Evolutionary conservation across 1,139 yeast species (phyloP).

Genomic region (Zygosaccharomyces sapae): DNA sequence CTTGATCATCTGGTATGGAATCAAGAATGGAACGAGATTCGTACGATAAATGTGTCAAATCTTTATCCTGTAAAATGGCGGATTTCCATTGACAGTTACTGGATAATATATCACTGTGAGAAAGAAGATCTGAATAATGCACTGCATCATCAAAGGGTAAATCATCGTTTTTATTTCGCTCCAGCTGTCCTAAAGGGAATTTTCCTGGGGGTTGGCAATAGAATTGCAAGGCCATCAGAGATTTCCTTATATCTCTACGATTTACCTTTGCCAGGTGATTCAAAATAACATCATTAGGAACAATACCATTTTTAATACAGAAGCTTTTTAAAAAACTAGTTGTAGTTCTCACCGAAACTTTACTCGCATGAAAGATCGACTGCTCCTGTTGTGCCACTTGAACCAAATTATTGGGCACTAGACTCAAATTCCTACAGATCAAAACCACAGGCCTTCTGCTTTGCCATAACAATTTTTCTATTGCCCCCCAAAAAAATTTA

Average conservation of each 20-base stretch:
- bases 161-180: conserved; percentile 1
- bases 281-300: conserved; percentile 39
- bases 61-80: conserved; percentile 38
- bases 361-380: conserved; percentile 38
- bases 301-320: conserved; percentile 38
- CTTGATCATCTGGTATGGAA: conserved; percentile 32
- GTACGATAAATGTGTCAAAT: conserved; percentile 42
- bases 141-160: conserved; percentile 17
- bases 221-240: conserved; percentile 54
- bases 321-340: conserved; percentile 37
- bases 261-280: conserved; percentile 37
- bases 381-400: conserved; percentile 45
- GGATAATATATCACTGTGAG: conserved; percentile 42
- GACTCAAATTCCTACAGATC: conserved; percentile 58
- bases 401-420: conserved; percentile 52
- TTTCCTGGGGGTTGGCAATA: conserved; percentile 34
- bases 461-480: conserved; percentile 57
- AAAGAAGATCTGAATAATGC: conserved; percentile 37
- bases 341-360: conserved; percentile 33
- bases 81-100: conserved; percentile 36
- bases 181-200: conserved; percentile 2
- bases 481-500: conserved; percentile 72
- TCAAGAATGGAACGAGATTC: conserved; percentile 36
- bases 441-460: conserved; percentile 77
- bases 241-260: conserved; percentile 51